Conservation (phyloP, 805 yeast species). For the Ogataea parapolymorpha region DNA sequence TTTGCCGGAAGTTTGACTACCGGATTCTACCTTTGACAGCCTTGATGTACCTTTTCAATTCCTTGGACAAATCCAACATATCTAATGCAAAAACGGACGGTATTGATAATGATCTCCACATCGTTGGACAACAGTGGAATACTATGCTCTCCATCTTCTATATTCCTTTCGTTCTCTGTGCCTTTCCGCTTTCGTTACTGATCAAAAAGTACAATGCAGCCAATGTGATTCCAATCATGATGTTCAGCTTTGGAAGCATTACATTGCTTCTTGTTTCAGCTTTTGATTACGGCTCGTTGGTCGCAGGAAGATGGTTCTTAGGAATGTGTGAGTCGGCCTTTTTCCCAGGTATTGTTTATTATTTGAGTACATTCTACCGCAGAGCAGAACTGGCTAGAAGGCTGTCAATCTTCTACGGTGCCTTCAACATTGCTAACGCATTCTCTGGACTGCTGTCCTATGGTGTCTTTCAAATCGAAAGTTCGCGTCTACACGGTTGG, state of each 20-base stretch:
- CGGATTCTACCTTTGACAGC: slow-evolving; percentile 44
- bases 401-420: slow-evolving; percentile 36
- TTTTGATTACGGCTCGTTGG: slow-evolving; percentile 36
- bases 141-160: slow-evolving; percentile 43
- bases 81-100: slow-evolving; percentile 49
- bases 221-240: slow-evolving; percentile 40
- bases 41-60: slow-evolving; percentile 44
- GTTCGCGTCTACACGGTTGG: slow-evolving; percentile 42
- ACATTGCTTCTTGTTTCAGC: slow-evolving; percentile 38
- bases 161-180: slow-evolving; percentile 43
- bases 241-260: slow-evolving; percentile 43
- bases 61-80: slow-evolving; percentile 47
- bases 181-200: slow-evolving; percentile 39
- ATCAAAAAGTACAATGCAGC: slow-evolving; percentile 42
- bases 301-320: slow-evolving; percentile 35
- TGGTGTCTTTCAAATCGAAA: slow-evolving; percentile 38
- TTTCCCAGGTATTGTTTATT: slow-evolving; percentile 38
- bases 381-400: slow-evolving; percentile 37
- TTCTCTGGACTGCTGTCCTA: slow-evolving; percentile 37
- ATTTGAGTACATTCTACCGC: slow-evolving; percentile 36
- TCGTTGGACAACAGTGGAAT: slow-evolving; percentile 43
- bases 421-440: slow-evolving; percentile 32
- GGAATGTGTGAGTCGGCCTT: slow-evolving; percentile 38
- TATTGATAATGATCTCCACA: slow-evolving; percentile 39
- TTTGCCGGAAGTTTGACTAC: slow-evolving; percentile 41